Conservation (phyloP, 78 protist species). For the Monocercomonoides exilis region DNA sequence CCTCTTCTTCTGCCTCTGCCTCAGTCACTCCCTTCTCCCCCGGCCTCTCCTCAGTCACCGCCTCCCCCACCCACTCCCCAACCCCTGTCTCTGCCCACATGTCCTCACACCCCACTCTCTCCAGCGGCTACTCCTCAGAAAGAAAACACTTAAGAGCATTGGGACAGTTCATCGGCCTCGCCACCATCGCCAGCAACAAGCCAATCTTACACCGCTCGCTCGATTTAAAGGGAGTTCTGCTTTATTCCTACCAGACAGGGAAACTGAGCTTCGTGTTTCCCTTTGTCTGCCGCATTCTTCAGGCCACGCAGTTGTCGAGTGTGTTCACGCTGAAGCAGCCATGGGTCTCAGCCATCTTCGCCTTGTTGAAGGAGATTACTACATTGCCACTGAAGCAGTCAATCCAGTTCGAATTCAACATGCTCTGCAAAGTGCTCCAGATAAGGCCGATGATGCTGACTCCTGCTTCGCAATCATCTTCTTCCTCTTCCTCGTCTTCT, state of each 20-base stretch:
- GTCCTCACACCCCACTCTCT: too few species aligned
- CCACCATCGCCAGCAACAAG: background rate
- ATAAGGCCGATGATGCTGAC: too few species aligned
- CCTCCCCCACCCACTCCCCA: too few species aligned
- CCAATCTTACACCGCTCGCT: background rate
- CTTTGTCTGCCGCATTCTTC: background rate
- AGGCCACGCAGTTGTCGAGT: background rate
- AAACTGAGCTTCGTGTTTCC: background rate
- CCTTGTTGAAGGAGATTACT: background rate
- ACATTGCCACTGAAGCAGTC: background rate
- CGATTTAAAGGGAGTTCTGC: background rate
- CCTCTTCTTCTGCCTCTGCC: too few species aligned
- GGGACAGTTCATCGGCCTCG: background rate
- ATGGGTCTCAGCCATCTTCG: background rate
- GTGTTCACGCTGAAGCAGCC: background rate
- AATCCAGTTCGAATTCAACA: background rate
- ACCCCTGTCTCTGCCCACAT: too few species aligned
- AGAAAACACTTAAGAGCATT: background rate
- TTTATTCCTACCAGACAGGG: background rate
- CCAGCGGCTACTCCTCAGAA: too few species aligned
- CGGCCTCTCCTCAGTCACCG: too few species aligned
- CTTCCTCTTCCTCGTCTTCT: too few species aligned
- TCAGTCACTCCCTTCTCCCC: too few species aligned
- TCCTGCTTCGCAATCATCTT: too few species aligned
- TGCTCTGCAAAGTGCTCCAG: too few species aligned